Percentiles rank a stretch among this genome's conserved stretches.
Conservation (phyloP, 306 rosid species). For the Hippophae gyantsensis region DNA sequence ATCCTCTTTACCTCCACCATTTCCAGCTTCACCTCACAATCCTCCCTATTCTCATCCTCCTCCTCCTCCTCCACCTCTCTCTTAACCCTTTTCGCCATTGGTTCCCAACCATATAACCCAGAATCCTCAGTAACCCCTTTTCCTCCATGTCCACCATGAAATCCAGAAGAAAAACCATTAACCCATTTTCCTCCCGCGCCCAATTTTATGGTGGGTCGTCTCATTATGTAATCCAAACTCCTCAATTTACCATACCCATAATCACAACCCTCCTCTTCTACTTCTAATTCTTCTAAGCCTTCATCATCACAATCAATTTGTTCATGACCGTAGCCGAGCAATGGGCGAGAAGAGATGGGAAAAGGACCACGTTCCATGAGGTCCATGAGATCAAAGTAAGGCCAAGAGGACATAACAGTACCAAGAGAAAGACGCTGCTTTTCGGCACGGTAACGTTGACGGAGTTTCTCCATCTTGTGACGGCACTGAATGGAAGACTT, state of each 20-base stretch:
- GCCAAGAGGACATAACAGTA: constrained; percentile 38
- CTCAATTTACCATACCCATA: constrained; percentile 22
- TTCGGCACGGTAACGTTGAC: constrained; percentile 69
- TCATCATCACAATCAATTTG: constrained; percentile 2
- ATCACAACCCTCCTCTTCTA: constrained; percentile 15
- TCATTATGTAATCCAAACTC: constrained; percentile 39
- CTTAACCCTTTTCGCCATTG: constrained; percentile 20
- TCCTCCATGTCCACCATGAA: neutral
- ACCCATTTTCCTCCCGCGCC: neutral
- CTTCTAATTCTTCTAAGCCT: neutral
- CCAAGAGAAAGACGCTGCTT: constrained; percentile 23
- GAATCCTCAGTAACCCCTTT: constrained; percentile 10
- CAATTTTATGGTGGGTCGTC: constrained; percentile 8
- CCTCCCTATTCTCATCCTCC: neutral
- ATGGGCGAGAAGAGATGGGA: constrained; percentile 59
- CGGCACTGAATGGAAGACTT: constrained; percentile 75
- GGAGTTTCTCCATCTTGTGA: constrained; percentile 93
- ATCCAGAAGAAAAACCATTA: constrained; percentile 12
- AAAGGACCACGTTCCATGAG: constrained; percentile 65
- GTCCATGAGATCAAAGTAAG: constrained; percentile 61
- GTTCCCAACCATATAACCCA: constrained; percentile 8
- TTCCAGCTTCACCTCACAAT: constrained; percentile 6
- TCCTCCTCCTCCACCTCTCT: constrained; percentile 7
- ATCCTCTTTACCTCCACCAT: constrained; percentile 5
- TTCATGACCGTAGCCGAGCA: constrained; percentile 2